Conservation (phyloP, 345 rosid species). For the Hibiscus trionum region DNA sequence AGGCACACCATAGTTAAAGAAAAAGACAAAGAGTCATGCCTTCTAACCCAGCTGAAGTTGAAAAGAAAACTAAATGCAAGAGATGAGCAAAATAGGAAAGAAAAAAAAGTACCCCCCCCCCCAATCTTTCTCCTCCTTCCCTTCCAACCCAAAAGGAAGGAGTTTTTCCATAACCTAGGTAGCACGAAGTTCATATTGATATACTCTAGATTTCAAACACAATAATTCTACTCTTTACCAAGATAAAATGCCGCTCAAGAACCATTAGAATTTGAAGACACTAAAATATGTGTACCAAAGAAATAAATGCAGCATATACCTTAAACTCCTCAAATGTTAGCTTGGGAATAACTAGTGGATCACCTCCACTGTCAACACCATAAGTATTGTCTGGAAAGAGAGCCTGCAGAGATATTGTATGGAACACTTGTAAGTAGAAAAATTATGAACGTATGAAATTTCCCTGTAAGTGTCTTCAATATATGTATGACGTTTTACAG, state of each 20-base stretch:
- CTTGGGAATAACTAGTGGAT: constrained; percentile 80
- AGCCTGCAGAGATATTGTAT: constrained; percentile 43
- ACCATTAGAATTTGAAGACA: background rate
- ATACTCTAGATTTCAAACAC: background rate
- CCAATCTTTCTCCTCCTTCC: background rate
- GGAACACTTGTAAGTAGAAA: constrained; percentile 13
- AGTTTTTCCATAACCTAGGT: background rate
- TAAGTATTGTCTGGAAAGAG: constrained; percentile 85
- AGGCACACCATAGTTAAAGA: background rate
- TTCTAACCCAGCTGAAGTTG: background rate
- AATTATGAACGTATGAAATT: background rate
- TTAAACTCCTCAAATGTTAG: constrained; percentile 85
- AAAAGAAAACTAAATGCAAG: constrained; percentile 1
- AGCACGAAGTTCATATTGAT: background rate
- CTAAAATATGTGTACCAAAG: background rate
- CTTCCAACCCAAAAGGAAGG: background rate
- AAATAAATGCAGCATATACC: constrained; percentile 32
- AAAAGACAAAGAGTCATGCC: background rate
- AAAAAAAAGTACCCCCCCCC: background rate
- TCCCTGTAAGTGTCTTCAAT: background rate
- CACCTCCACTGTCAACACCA: constrained; percentile 98
- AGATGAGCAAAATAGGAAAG: background rate
- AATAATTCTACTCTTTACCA: background rate
- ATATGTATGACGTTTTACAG: background rate
- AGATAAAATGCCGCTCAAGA: constrained; percentile 1